These are phyloP conservation scores for Cyclotella kingstonii DNA, from an alignment of 108 stramenopile species.

Conservation along the genomic window DNA sequence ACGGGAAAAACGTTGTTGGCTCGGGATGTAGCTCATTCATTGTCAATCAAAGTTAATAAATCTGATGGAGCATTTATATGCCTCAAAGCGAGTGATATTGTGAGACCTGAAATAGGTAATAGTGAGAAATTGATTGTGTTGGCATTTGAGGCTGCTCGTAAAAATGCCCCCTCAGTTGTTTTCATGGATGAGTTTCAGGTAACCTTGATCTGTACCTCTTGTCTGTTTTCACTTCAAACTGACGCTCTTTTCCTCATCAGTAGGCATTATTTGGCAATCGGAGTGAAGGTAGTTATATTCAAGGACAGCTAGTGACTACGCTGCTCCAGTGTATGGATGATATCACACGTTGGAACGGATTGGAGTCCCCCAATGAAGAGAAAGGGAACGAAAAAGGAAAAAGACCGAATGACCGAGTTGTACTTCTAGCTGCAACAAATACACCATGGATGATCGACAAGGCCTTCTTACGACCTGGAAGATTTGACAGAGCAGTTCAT, in stretches of 20 bases:
- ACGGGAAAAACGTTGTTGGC: constrained; percentile 86
- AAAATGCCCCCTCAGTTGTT: constrained; percentile 73
- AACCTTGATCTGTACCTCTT: not conserved
- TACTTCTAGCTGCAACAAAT: constrained; percentile 80
- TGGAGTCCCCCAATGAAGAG: constrained; percentile 13
- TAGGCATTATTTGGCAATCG: constrained; percentile 72
- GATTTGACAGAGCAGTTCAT: constrained; percentile 77
- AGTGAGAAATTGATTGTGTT: constrained; percentile 77
- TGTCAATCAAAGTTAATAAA: constrained; percentile 6
- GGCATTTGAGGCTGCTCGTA: constrained; percentile 68
- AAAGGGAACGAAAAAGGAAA: not conserved
- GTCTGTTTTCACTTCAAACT: not conserved
- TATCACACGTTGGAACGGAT: constrained; percentile 59
- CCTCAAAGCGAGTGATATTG: constrained; percentile 72
- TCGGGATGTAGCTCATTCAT: constrained; percentile 62
- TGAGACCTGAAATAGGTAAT: constrained; percentile 68
- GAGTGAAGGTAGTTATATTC: constrained; percentile 47
- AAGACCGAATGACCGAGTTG: constrained; percentile 53
- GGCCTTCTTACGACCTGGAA: constrained; percentile 75
- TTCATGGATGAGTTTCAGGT: constrained; percentile 85
- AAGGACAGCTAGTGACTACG: constrained; percentile 63
- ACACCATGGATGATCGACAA: constrained; percentile 82
- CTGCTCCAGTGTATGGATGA: constrained; percentile 81
- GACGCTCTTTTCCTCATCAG: not conserved
- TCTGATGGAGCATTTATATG: constrained; percentile 67